These are phyloP conservation scores for Rosa lucieae DNA, from an alignment of 306 rosid species.

Conservation along the genomic window DNA sequence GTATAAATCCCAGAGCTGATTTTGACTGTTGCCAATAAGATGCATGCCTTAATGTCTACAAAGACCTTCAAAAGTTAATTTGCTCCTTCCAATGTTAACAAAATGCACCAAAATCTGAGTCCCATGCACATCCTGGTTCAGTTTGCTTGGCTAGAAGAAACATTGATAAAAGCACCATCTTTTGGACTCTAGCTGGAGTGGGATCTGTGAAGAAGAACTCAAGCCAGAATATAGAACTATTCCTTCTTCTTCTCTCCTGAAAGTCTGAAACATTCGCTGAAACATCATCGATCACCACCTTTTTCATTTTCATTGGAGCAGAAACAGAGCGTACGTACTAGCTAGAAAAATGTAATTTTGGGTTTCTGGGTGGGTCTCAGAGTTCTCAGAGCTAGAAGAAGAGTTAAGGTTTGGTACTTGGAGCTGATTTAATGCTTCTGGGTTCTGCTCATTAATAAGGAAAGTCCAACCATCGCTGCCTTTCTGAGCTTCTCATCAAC, in stretches of 20 bases:
- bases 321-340: not conserved
- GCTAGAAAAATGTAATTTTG: not conserved
- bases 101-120: not conserved
- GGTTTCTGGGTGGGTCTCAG: not conserved
- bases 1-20: not conserved
- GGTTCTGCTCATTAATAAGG: not conserved
- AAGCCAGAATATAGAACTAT: not conserved
- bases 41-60: not conserved
- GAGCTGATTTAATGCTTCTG: not conserved
- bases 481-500: not conserved
- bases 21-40: not conserved
- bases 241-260: not conserved
- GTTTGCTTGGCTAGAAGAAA: not conserved
- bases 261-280: not conserved
- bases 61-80: not conserved
- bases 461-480: not conserved
- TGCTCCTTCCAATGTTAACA: not conserved
- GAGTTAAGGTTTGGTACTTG: too few relatives aligned
- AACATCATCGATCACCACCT: not conserved
- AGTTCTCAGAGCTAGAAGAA: not conserved
- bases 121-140: not conserved
- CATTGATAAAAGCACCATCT: not conserved
- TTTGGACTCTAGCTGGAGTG: not conserved
- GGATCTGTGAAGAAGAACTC: not conserved
- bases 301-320: not conserved